These are phyloP conservation scores for Pestalotiopsis sp. DNA, from an alignment of 2,329 filamentous ascomycete genomes.

Conservation along the genomic window DNA sequence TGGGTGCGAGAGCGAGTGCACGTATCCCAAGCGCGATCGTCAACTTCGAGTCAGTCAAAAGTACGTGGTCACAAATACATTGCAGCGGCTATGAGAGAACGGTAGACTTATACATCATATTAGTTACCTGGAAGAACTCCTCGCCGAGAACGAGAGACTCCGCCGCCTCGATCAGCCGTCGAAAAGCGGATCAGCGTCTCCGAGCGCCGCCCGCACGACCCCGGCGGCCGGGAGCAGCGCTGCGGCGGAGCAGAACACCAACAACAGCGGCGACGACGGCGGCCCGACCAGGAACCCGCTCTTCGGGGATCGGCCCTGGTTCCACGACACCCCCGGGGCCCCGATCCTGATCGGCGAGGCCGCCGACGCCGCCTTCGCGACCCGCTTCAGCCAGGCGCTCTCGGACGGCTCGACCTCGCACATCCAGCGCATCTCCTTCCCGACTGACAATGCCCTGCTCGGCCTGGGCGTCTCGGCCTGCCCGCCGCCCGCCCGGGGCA, in stretches of 20 bases:
- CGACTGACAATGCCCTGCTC: slow-evolving; percentile 30
- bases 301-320: slow-evolving; percentile 32
- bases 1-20: slow-evolving; percentile 30
- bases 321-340: slow-evolving; percentile 33
- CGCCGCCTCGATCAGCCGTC: slow-evolving; percentile 15
- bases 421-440: slow-evolving; percentile 36
- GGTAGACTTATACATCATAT: not conserved
- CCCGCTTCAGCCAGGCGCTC: slow-evolving; percentile 36
- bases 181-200: not conserved
- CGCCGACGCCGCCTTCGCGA: slow-evolving; percentile 37
- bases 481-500: slow-evolving; percentile 39
- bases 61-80: slow-evolving; percentile 15
- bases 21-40: slow-evolving; percentile 30
- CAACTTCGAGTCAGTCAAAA: slow-evolving; percentile 34
- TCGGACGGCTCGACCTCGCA: slow-evolving; percentile 29
- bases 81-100: too few relatives aligned
- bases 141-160: slow-evolving; percentile 35
- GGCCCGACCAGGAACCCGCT: slow-evolving; percentile 16
- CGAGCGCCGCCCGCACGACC: not conserved
- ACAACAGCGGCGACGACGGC: not conserved
- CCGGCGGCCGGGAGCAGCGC: not conserved
- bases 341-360: slow-evolving; percentile 38
- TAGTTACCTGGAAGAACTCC: slow-evolving; percentile 35
- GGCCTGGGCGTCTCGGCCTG: slow-evolving; percentile 30
- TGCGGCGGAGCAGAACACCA: too few relatives aligned